Percentiles rank a stretch among this genome's conserved stretches.
Evolutionary conservation across 163 green algal genomes (phyloP).

Genomic region (Coccomyxa subellipsoidea): DNA sequence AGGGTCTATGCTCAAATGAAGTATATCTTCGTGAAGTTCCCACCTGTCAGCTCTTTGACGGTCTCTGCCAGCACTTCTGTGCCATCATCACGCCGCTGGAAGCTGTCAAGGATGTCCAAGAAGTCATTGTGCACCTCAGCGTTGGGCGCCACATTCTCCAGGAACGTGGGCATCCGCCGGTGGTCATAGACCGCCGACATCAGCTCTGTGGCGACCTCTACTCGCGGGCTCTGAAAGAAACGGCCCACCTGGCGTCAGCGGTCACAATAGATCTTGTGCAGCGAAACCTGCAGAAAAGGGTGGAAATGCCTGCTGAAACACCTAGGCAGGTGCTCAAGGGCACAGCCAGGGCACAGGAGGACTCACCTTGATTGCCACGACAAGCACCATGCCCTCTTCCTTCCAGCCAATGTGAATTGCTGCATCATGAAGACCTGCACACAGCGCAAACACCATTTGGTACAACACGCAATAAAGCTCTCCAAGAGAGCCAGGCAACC

Average conservation of each 20-base stretch:
- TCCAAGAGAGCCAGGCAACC: no score
- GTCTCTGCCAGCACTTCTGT: not conserved
- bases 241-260: not conserved
- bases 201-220: not conserved
- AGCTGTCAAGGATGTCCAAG: conserved; percentile 10
- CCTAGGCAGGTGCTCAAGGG: not conserved
- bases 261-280: not conserved
- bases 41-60: conserved; percentile 9
- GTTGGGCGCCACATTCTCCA: conserved; percentile 2
- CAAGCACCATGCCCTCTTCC: not conserved
- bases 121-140: conserved; percentile 9
- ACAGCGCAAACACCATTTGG: no score
- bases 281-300: not conserved
- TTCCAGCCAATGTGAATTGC: not conserved
- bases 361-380: not conserved
- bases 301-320: not conserved
- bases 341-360: not conserved
- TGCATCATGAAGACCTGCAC: not conserved
- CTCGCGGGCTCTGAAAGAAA: conserved; percentile 1
- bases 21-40: not conserved
- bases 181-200: not conserved
- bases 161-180: not conserved
- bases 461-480: no score
- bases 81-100: not conserved
- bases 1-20: no score